Evolutionary conservation across 2,329 filamentous ascomycete genomes (phyloP).

Genomic region (Atkinsonella hypoxylon): DNA sequence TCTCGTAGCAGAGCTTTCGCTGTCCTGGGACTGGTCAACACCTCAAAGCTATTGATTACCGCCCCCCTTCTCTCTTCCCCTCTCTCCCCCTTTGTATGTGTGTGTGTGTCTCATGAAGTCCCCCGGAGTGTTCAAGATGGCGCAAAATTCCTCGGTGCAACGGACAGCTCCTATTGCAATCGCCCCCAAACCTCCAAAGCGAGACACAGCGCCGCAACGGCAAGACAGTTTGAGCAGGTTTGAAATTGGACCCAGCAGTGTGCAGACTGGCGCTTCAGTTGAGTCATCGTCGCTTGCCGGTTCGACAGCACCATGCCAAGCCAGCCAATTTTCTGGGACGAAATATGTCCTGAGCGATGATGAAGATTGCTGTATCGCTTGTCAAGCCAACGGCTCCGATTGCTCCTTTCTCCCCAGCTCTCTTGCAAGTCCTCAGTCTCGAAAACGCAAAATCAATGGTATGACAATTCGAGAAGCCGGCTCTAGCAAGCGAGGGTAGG

Average conservation of each 20-base stretch:
- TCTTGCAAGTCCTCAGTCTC: conserved; percentile 44
- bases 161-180: conserved; percentile 56
- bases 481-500: conserved; percentile 57
- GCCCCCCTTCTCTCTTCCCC: not conserved
- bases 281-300: conserved; percentile 32
- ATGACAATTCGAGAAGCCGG: conserved; percentile 46
- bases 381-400: conserved; percentile 64
- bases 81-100: too few species aligned
- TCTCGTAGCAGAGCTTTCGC: not conserved
- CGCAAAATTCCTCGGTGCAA: conserved; percentile 38
- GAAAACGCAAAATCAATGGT: conserved; percentile 67
- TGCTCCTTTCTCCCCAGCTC: conserved; percentile 63
- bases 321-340: conserved; percentile 60
- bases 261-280: conserved; percentile 39
- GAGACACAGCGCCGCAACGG: conserved; percentile 29
- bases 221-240: conserved; percentile 35
- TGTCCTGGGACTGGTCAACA: not conserved
- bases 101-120: conserved; percentile 2
- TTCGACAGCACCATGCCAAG: conserved; percentile 51
- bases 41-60: not conserved
- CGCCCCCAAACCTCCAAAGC: conserved; percentile 44
- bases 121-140: conserved; percentile 31
- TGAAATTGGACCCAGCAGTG: conserved; percentile 37
- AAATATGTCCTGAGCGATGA: conserved; percentile 68
- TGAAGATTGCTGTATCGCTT: conserved; percentile 63